A percentile compares a stretch with the other conserved stretches of the same genome.
These are phyloP conservation scores for Parastagonospora nodorum DNA, from an alignment of 2,329 filamentous ascomycete species.

Conservation along the genomic window DNA sequence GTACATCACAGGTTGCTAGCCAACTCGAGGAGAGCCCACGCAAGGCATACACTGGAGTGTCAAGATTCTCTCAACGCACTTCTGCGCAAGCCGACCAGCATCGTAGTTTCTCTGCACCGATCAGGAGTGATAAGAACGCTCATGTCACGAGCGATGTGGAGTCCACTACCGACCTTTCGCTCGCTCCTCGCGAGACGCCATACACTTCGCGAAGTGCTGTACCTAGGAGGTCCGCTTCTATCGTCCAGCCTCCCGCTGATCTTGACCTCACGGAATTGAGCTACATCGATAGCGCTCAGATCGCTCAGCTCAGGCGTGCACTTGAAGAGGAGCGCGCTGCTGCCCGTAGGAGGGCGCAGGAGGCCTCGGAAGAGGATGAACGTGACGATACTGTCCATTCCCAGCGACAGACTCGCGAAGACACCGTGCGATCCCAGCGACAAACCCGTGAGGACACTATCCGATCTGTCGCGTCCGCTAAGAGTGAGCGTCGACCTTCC, in stretches of 20 bases:
- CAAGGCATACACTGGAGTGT: slow-evolving; percentile 31
- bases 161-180: slow-evolving; percentile 48
- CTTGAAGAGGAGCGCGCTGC: slow-evolving; percentile 60
- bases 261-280: slow-evolving; percentile 59
- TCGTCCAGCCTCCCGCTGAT: slow-evolving; percentile 36
- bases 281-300: slow-evolving; percentile 58
- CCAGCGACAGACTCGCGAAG: slow-evolving; percentile 41
- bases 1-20: slow-evolving; percentile 21
- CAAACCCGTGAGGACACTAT: slow-evolving; percentile 48
- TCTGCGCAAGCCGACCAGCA: slow-evolving; percentile 20
- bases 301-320: slow-evolving; percentile 59
- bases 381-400: slow-evolving; percentile 7
- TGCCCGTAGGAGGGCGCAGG: slow-evolving; percentile 35
- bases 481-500: slow-evolving; percentile 46
- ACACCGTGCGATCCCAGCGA: slow-evolving; percentile 47
- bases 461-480: slow-evolving; percentile 43
- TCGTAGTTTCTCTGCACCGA: slow-evolving; percentile 42
- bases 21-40: slow-evolving; percentile 25
- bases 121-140: slow-evolving; percentile 22
- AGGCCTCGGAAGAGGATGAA: no score
- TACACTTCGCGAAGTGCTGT: slow-evolving; percentile 32
- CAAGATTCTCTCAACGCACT: slow-evolving; percentile 16
- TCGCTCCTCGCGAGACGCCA: slow-evolving; percentile 37
- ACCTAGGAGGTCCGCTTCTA: slow-evolving; percentile 17
- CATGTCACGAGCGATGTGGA: slow-evolving; percentile 41